These are phyloP conservation scores for Didymella segeticola DNA, from an alignment of 2,329 filamentous ascomycete species.

Conservation along the genomic window DNA sequence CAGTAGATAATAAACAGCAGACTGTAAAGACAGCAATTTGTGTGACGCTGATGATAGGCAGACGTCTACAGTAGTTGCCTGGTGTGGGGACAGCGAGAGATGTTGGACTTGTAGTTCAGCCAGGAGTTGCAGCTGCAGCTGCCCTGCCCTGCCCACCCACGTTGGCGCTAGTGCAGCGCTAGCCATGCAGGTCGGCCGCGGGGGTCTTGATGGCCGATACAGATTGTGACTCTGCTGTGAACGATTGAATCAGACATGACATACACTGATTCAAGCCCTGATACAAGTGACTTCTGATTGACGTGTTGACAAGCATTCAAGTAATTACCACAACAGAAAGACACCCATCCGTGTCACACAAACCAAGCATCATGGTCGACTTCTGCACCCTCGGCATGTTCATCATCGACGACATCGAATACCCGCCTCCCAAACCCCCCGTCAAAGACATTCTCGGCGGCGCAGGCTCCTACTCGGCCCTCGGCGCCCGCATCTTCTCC, in stretches of 20 bases:
- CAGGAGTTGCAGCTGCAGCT: conserved; percentile 5
- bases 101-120: background rate
- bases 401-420: conserved; percentile 86
- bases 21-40: no score
- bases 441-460: conserved; percentile 84
- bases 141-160: conserved; percentile 1
- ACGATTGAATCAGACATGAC: conserved; percentile 1
- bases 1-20: no score
- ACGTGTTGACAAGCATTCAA: no score
- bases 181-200: conserved; percentile 13
- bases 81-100: no score
- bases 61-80: no score
- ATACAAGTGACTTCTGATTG: no score
- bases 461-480: conserved; percentile 82
- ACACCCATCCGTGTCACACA: no score
- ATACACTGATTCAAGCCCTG: background rate
- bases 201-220: no score
- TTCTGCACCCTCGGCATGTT: conserved; percentile 70
- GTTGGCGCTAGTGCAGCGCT: conserved; percentile 15
- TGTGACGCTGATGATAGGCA: no score
- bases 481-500: conserved; percentile 89
- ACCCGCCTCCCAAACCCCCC: conserved; percentile 70
- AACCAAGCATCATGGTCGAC: no score
- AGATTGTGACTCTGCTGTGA: no score
- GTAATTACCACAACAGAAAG: background rate